Evolutionary conservation across 148 eudicot species (phyloP).

Genomic region (Vaccinium vitisidaea): DNA sequence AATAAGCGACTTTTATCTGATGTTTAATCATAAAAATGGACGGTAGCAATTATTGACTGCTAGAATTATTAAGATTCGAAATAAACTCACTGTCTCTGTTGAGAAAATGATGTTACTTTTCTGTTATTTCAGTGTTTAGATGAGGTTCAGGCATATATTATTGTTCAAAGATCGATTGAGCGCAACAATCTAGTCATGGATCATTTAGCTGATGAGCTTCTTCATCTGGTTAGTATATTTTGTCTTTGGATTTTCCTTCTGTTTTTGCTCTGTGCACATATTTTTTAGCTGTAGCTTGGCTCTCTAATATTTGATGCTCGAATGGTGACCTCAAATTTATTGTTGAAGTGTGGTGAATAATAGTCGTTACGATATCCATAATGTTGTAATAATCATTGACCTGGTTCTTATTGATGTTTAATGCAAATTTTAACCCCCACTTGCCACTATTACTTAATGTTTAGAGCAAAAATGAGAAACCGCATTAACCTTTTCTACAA

Average conservation of each 20-base stretch:
- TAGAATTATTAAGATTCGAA: slow-evolving; percentile 8
- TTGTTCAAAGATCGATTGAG: slow-evolving; percentile 58
- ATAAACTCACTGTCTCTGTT: neutral
- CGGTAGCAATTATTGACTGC: neutral
- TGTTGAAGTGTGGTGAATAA: neutral
- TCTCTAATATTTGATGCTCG: neutral
- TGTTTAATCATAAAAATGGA: neutral
- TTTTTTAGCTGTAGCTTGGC: neutral
- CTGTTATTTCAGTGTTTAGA: slow-evolving; percentile 61
- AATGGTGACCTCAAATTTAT: neutral
- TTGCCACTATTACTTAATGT: neutral
- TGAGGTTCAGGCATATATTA: slow-evolving; percentile 91
- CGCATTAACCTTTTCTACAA: neutral
- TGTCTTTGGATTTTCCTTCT: slow-evolving; percentile 5
- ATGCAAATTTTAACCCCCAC: neutral
- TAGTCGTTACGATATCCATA: neutral
- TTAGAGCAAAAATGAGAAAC: neutral
- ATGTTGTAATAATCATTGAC: neutral
- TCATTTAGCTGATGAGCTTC: slow-evolving; percentile 37
- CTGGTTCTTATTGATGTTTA: neutral
- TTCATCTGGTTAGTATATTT: slow-evolving; percentile 61
- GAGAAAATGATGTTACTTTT: slow-evolving; percentile 14
- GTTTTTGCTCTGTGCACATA: neutral
- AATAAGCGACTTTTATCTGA: neutral
- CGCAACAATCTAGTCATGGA: slow-evolving; percentile 34